Conservation (phyloP, 2,329 filamentous ascomycete species). For the Hymenoscyphus scutula region DNA sequence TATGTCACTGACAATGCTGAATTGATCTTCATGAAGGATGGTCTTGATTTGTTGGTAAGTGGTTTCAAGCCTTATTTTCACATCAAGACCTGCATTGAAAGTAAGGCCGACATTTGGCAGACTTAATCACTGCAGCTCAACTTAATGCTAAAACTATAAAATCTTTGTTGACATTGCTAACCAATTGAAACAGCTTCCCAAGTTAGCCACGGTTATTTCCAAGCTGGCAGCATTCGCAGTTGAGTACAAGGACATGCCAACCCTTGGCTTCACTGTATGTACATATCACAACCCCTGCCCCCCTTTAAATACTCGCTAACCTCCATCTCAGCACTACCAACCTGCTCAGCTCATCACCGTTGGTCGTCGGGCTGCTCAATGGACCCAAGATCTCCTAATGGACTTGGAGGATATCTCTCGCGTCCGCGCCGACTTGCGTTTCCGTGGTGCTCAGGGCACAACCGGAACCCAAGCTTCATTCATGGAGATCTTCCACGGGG, state of each 20-base stretch:
- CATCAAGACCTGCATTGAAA: no score
- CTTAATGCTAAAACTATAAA: neutral
- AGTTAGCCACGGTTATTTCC: constrained; percentile 73
- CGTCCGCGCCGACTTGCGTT: constrained; percentile 64
- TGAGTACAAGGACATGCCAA: constrained; percentile 68
- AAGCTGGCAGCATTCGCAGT: constrained; percentile 71
- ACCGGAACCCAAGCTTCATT: constrained; percentile 56
- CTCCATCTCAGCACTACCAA: constrained; percentile 53
- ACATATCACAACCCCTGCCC: neutral
- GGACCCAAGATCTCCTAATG: constrained; percentile 72
- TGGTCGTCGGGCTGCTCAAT: constrained; percentile 55
- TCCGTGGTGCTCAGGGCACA: constrained; percentile 64
- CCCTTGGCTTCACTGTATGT: constrained; percentile 64
- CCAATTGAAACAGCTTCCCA: constrained; percentile 54
- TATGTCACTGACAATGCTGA: constrained; percentile 46
- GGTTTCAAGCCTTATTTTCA: no score
- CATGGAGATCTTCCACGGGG: constrained; percentile 46
- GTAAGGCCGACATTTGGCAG: no score
- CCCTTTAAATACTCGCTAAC: neutral
- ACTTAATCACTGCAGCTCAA: no score
- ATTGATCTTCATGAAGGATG: constrained; percentile 72
- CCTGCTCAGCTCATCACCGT: constrained; percentile 50
- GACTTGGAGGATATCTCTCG: constrained; percentile 72
- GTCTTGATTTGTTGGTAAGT: constrained; percentile 50
- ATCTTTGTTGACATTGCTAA: neutral